Evolutionary conservation across 2,329 filamentous ascomycete species (phyloP).

Genomic region (Beauveria sp.): DNA sequence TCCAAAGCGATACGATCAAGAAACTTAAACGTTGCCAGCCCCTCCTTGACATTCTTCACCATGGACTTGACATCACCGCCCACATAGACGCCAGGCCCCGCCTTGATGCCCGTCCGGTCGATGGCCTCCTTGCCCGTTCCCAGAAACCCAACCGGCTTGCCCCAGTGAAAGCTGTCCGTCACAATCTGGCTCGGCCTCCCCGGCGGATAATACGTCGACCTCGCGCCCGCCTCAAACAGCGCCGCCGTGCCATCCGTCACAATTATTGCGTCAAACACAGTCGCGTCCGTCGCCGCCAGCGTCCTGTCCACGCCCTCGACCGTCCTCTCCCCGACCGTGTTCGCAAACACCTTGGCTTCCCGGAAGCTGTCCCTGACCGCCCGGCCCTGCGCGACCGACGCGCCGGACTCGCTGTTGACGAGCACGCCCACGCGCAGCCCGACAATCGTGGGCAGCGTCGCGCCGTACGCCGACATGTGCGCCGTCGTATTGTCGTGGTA

Average conservation of each 20-base stretch:
- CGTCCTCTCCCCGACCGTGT: slow-evolving; percentile 55
- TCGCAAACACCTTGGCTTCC: slow-evolving; percentile 44
- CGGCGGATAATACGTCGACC: slow-evolving; percentile 53
- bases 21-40: slow-evolving; percentile 59
- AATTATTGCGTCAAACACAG: slow-evolving; percentile 55
- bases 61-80: slow-evolving; percentile 28
- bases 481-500: slow-evolving; percentile 63
- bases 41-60: slow-evolving; percentile 43
- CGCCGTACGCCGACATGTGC: slow-evolving; percentile 52
- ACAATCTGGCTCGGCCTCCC: slow-evolving; percentile 58
- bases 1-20: slow-evolving; percentile 56
- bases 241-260: slow-evolving; percentile 45
- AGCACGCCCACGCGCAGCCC: slow-evolving; percentile 59
- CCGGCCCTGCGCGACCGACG: slow-evolving; percentile 41
- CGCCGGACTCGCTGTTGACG: slow-evolving; percentile 32
- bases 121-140: slow-evolving; percentile 36
- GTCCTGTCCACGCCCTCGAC: slow-evolving; percentile 49
- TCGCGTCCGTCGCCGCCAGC: slow-evolving; percentile 58
- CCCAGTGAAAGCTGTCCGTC: slow-evolving; percentile 56
- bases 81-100: slow-evolving; percentile 35
- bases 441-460: slow-evolving; percentile 51
- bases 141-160: slow-evolving; percentile 59
- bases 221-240: slow-evolving; percentile 38
- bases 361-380: slow-evolving; percentile 42
- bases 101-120: slow-evolving; percentile 35